Evolutionary conservation across 768 basidiomycete genomes (phyloP).

Genomic region (Hortiboletus campestris): DNA sequence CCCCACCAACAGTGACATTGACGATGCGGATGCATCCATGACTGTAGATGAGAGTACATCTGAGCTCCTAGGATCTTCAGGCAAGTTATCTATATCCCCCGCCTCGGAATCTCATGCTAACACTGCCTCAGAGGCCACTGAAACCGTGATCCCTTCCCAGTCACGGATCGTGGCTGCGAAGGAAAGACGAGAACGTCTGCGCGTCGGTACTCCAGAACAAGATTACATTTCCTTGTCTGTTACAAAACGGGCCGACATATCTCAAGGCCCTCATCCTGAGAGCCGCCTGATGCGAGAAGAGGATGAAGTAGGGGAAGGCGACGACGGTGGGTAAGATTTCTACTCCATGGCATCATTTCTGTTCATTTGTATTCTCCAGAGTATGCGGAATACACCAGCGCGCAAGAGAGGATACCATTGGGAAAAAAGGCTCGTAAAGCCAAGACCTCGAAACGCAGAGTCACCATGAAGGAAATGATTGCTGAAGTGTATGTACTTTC

Average conservation of each 20-base stretch:
- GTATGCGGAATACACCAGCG: slow-evolving; percentile 83
- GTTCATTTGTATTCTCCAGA: slow-evolving; percentile 43
- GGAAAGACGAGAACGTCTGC: slow-evolving; percentile 69
- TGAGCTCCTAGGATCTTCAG: slow-evolving; percentile 20
- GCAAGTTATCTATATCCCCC: slow-evolving; percentile 22
- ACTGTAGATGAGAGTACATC: slow-evolving; percentile 40
- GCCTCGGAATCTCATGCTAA: neutral
- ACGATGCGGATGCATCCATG: slow-evolving; percentile 51
- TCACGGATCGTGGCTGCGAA: slow-evolving; percentile 72
- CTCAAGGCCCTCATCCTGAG: slow-evolving; percentile 78
- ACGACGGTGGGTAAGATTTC: slow-evolving; percentile 61
- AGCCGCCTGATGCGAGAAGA: slow-evolving; percentile 82
- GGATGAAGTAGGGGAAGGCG: slow-evolving; percentile 84
- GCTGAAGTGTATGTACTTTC: slow-evolving; percentile 63
- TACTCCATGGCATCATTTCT: neutral
- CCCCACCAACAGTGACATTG: slow-evolving; percentile 36
- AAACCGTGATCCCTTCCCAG: slow-evolving; percentile 61
- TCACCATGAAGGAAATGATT: slow-evolving; percentile 77
- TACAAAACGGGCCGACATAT: slow-evolving; percentile 48
- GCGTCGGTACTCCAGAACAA: slow-evolving; percentile 49
- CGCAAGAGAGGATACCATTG: slow-evolving; percentile 80
- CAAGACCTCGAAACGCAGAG: slow-evolving; percentile 64
- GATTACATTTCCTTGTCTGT: slow-evolving; percentile 82
- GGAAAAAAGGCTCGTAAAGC: slow-evolving; percentile 78
- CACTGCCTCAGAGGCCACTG: slow-evolving; percentile 33